Evolutionary conservation across 306 rosid genomes (phyloP).

Genomic region (Vicia sativa): DNA sequence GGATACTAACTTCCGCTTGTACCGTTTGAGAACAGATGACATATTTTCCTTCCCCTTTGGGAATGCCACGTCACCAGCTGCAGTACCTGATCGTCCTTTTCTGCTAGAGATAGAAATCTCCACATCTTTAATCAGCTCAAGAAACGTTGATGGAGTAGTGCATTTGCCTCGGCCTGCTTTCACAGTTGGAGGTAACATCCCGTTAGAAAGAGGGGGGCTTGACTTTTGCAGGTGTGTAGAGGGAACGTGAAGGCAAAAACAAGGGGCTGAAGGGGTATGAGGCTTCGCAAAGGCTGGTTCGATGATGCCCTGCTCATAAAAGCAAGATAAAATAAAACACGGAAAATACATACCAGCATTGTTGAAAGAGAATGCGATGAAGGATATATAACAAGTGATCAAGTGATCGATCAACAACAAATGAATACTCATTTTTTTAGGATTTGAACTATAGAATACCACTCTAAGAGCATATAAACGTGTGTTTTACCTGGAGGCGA

Average conservation of each 20-base stretch:
- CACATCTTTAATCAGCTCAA: slow-evolving; percentile 84
- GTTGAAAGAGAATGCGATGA: slow-evolving; percentile 15
- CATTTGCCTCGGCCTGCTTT: slow-evolving; percentile 80
- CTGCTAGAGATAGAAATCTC: slow-evolving; percentile 75
- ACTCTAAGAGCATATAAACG: neutral
- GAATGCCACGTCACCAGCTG: slow-evolving; percentile 95
- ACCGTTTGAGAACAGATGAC: slow-evolving; percentile 92
- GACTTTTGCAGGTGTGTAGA: slow-evolving; percentile 58
- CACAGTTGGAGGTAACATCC: slow-evolving; percentile 82
- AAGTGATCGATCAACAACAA: slow-evolving; percentile 3
- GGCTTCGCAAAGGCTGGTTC: slow-evolving; percentile 85
- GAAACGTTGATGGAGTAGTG: slow-evolving; percentile 64
- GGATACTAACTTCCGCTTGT: slow-evolving; percentile 78
- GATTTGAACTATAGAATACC: slow-evolving; percentile 9
- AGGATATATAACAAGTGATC: neutral
- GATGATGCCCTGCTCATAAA: slow-evolving; percentile 67
- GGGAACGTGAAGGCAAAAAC: slow-evolving; percentile 92
- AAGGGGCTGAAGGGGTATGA: slow-evolving; percentile 65
- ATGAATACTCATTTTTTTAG: slow-evolving; percentile 14
- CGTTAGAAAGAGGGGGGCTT: slow-evolving; percentile 71
- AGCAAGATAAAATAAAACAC: slow-evolving; percentile 2
- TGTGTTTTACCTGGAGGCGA: slow-evolving; percentile 81
- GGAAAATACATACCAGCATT: neutral
- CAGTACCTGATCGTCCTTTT: slow-evolving; percentile 92
- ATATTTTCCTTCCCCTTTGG: slow-evolving; percentile 91